These are phyloP conservation scores for Vaccinium darrowii DNA, from an alignment of 148 eudicot species.

Conservation along the genomic window DNA sequence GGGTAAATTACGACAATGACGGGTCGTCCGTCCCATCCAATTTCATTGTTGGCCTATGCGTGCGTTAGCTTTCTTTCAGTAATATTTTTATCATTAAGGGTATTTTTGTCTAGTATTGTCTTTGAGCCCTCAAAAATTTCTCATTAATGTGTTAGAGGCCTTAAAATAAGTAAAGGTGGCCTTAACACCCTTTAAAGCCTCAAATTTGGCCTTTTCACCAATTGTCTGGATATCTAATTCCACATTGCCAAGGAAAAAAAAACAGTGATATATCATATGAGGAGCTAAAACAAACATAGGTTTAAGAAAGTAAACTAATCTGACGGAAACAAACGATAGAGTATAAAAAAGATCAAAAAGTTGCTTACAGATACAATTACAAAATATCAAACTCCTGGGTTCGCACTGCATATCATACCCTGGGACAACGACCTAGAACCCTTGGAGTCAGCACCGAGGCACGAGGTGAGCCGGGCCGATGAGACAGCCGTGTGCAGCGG, in stretches of 20 bases:
- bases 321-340: neutral
- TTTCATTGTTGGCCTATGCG: too few relatives aligned
- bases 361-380: conserved; percentile 46
- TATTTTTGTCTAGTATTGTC: too few relatives aligned
- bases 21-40: too few relatives aligned
- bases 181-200: too few relatives aligned
- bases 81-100: too few relatives aligned
- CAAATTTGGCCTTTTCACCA: too few relatives aligned
- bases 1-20: too few relatives aligned
- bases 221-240: neutral
- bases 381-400: conserved; percentile 93
- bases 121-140: too few relatives aligned
- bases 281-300: neutral
- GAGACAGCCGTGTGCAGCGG: conserved; percentile 85
- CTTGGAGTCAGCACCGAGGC: conserved; percentile 72
- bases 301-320: neutral
- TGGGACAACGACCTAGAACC: conserved; percentile 88
- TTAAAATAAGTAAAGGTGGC: too few relatives aligned
- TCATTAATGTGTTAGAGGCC: too few relatives aligned
- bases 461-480: conserved; percentile 76
- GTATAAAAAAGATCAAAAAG: conserved; percentile 16
- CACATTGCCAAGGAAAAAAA: neutral
- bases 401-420: conserved; percentile 97
- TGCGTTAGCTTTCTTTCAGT: too few relatives aligned
- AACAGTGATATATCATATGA: neutral